Percentiles rank a stretch among this genome's conserved stretches.
Evolutionary conservation across 1,139 yeast genomes (phyloP).

Genomic region (Debaryomyces subglobosus): DNA sequence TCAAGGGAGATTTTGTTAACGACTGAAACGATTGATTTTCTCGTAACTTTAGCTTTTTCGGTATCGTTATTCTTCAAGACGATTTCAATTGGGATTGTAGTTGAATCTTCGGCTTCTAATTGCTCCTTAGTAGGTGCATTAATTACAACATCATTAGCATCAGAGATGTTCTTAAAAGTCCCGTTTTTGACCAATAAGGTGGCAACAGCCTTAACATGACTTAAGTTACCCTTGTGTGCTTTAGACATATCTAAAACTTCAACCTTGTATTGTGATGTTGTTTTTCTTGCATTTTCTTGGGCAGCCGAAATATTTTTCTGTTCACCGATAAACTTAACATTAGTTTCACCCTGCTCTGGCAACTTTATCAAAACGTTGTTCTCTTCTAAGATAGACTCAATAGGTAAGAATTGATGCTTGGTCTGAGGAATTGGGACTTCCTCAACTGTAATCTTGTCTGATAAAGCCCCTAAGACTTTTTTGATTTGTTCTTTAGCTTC

Average conservation of each 20-base stretch:
- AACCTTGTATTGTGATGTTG: slow-evolving; percentile 52
- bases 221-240: slow-evolving; percentile 80
- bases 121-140: slow-evolving; percentile 52
- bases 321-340: slow-evolving; percentile 70
- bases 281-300: slow-evolving; percentile 57
- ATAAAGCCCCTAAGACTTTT: slow-evolving; percentile 48
- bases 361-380: slow-evolving; percentile 64
- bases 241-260: slow-evolving; percentile 79
- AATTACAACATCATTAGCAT: slow-evolving; percentile 53
- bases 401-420: slow-evolving; percentile 51
- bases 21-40: slow-evolving; percentile 67
- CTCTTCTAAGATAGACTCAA: slow-evolving; percentile 50
- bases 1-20: slow-evolving; percentile 78
- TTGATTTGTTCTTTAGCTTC: slow-evolving; percentile 52
- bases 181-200: slow-evolving; percentile 61
- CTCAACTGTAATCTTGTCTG: slow-evolving; percentile 36
- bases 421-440: slow-evolving; percentile 47
- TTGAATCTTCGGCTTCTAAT: slow-evolving; percentile 21
- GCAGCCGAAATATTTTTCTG: slow-evolving; percentile 60
- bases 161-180: slow-evolving; percentile 48
- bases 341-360: slow-evolving; percentile 49
- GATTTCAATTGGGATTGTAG: slow-evolving; percentile 46
- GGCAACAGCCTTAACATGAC: slow-evolving; percentile 77
- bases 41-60: slow-evolving; percentile 44
- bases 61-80: slow-evolving; percentile 35